These are phyloP conservation scores for Mortierella claussenii DNA, from an alignment of 192 early-diverging fungal genomes.

Conservation along the genomic window DNA sequence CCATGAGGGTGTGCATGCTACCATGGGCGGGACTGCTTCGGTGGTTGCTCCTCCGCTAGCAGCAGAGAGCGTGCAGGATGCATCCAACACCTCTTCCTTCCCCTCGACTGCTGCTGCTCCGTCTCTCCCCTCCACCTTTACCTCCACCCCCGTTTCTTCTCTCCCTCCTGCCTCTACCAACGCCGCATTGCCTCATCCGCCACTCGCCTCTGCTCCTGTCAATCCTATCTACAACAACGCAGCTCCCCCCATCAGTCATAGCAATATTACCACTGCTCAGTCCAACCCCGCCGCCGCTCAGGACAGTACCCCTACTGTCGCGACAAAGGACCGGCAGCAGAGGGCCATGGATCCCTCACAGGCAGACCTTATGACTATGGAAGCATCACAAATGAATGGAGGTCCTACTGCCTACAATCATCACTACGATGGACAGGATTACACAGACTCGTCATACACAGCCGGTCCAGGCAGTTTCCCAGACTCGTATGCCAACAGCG, in stretches of 20 bases:
- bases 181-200: neutral
- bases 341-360: slow-evolving; percentile 15
- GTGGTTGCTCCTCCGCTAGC: neutral
- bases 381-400: slow-evolving; percentile 32
- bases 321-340: neutral
- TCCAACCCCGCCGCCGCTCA: neutral
- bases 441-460: slow-evolving; percentile 6
- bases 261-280: neutral
- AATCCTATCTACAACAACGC: neutral
- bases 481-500: slow-evolving; percentile 6
- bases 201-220: neutral
- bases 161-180: neutral
- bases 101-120: neutral
- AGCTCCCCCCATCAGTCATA: neutral
- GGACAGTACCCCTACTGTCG: neutral
- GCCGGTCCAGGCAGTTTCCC: slow-evolving; percentile 21
- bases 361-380: slow-evolving; percentile 41
- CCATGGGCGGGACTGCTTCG: neutral
- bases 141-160: neutral
- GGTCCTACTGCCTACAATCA: neutral
- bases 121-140: no score
- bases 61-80: neutral
- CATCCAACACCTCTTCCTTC: neutral
- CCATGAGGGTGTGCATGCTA: neutral
- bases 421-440: no score